phyloP scores from a whole-genome alignment of 2,329 filamentous ascomycete genomes.

The Cladophialophora chaetospira region DNA sequence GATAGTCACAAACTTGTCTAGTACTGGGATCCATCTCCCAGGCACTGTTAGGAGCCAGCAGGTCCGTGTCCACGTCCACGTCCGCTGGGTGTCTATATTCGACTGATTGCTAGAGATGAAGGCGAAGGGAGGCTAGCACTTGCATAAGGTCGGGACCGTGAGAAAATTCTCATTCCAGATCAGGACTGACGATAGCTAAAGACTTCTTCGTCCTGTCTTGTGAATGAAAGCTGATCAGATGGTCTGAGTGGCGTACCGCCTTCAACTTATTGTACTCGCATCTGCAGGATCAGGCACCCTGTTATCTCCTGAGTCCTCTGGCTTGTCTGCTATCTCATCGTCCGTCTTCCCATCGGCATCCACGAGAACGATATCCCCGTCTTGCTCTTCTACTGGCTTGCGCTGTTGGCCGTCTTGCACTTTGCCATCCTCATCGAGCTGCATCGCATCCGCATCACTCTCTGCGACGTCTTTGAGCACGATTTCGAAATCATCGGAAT shows the following conservation, averaged over 20 bases:
- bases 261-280: conserved; percentile 10
- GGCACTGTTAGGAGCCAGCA: too few species aligned
- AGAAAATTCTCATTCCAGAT: too few species aligned
- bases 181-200: too few species aligned
- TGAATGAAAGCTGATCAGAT: too few species aligned
- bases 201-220: too few species aligned
- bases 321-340: conserved; percentile 13
- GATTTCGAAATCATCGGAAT: conserved; percentile 28
- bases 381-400: conserved; percentile 29
- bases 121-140: too few species aligned
- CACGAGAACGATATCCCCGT: conserved; percentile 45
- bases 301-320: conserved; percentile 7
- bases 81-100: too few species aligned
- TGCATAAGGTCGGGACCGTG: too few species aligned
- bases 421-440: conserved; percentile 8
- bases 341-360: conserved; percentile 35
- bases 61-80: too few species aligned
- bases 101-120: too few species aligned
- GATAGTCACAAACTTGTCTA: too few species aligned
- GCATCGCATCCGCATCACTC: background rate
- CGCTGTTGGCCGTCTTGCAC: conserved; percentile 13
- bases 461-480: conserved; percentile 14
- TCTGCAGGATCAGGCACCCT: conserved; percentile 14
- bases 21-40: too few species aligned
- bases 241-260: background rate